Evolutionary conservation across 495 filamentous ascomycete genomes (phyloP).

Genomic region (Rostrohypoxylon terebratum): DNA sequence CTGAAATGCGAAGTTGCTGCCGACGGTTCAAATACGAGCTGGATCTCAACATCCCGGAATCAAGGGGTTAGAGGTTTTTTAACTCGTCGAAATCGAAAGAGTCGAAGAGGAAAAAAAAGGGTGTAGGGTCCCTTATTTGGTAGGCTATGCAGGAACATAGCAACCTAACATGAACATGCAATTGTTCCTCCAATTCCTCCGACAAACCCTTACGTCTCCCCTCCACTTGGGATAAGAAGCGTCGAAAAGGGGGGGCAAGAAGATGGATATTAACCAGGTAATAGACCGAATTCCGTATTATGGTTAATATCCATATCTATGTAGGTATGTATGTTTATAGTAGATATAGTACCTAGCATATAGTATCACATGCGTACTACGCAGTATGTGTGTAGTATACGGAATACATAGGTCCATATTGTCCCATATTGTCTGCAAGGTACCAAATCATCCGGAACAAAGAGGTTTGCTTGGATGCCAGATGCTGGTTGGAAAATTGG

Average conservation of each 20-base stretch:
- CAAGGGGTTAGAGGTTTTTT: constrained; percentile 23
- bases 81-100: constrained; percentile 19
- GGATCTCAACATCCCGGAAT: constrained; percentile 33
- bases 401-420: constrained; percentile 1
- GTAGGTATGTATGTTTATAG: neutral
- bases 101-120: constrained; percentile 19
- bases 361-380: neutral
- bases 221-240: constrained; percentile 27
- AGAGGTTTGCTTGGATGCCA: constrained; percentile 15
- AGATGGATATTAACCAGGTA: neutral
- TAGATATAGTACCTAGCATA: too few species aligned
- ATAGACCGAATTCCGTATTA: constrained; percentile 1
- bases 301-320: constrained; percentile 9
- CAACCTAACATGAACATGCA: constrained; percentile 36
- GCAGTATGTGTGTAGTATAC: neutral
- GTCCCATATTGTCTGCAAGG: constrained; percentile 38
- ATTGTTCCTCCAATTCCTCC: constrained; percentile 43
- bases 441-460: constrained; percentile 39
- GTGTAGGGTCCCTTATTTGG: constrained; percentile 31
- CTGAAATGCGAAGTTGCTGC: constrained; percentile 31
- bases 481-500: constrained; percentile 33
- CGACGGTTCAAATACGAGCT: constrained; percentile 46
- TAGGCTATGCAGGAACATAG: constrained; percentile 42
- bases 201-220: constrained; percentile 29
- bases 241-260: constrained; percentile 21